Conservation (phyloP, 345 rosid species). For the Citrus sp. region DNA sequence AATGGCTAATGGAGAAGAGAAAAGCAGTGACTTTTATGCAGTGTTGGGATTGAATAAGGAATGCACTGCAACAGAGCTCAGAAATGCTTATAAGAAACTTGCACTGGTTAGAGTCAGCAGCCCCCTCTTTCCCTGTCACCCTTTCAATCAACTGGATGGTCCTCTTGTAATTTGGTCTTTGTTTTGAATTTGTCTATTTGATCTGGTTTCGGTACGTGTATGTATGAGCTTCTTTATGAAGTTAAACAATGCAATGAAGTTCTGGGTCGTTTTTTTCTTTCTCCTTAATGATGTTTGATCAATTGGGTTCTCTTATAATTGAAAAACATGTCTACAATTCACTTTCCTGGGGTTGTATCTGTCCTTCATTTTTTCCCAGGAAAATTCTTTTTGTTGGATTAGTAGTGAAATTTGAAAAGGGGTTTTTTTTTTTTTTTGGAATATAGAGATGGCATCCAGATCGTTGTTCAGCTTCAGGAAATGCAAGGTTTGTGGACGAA, state of each 20-base stretch:
- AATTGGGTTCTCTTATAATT: not conserved
- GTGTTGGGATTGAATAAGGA: constrained; percentile 69
- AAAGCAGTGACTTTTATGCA: constrained; percentile 55
- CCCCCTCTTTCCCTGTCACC: not conserved
- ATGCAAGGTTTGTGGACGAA: constrained; percentile 67
- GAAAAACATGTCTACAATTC: not conserved
- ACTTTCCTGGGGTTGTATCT: not conserved
- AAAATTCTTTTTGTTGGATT: constrained; percentile 10
- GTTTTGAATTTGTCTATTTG: not conserved
- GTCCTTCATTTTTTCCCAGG: not conserved
- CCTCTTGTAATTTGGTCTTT: not conserved
- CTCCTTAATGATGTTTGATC: not conserved
- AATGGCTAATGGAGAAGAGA: constrained; percentile 47
- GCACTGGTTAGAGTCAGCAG: constrained; percentile 57
- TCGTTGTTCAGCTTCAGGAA: constrained; percentile 79
- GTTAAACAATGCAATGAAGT: not conserved
- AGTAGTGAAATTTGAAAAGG: not conserved
- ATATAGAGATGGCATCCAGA: constrained; percentile 95
- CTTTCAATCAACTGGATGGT: not conserved
- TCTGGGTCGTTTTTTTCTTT: not conserved
- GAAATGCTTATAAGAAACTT: constrained; percentile 83
- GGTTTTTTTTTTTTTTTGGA: not conserved
- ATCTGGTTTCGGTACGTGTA: not conserved
- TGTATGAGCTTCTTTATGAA: not conserved
- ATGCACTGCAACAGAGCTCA: constrained; percentile 74